Evolutionary conservation across 225 moss, liverwort and hornwort genomes (phyloP), one percentile per base, ranked within the genome.

Genomic region (Thuidium tamariscinum): DNA sequence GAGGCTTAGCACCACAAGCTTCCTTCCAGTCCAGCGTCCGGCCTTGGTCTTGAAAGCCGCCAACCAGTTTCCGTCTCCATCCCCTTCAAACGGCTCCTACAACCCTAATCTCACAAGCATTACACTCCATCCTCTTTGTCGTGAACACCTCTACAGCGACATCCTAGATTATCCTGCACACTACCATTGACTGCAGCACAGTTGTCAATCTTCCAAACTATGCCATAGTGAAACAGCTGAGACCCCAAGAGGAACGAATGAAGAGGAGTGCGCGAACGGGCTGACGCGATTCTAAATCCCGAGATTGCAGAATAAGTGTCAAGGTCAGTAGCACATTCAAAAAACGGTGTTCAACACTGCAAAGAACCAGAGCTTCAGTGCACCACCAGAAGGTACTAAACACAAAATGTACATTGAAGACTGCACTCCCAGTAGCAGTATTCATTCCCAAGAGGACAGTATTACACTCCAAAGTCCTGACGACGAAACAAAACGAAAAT

Each of bases 41-140:
- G 86, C 91, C 85, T 88, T 70, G 34, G 49, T 48, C 85, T 91
- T 93, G 41, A 93, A 92, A 78, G 80, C 88, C 42, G 88, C 82
- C 82, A 91, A 87, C 92, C 91, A 91, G 49, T 92, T 88, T 86
- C 91, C 89, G 15, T 93, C 89, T 74, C 92, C 91, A 27, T 89
- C 86, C 41, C 91, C 91, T 88, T 91, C 89, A 89, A 74, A 93
- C 12, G 86, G 48, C 80, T 91, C 91, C 92, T 93, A 89, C 85
- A 89, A 77, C 76, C 83, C 86, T 89, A 88, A 88, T 49, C 51
- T 82, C 65, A 77, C 75, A 72, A 77, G 89, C 59, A 66, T 82
- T 82, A 89, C 60, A 84, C 64, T 81, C 57, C 18, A 63, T 59
- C 22, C 74, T 52, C 51, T 61, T 61, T 13, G n/a, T 13, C 36